phyloP scores from a whole-genome alignment of 306 rosid genomes.

The Pyrus pyrifolia region DNA sequence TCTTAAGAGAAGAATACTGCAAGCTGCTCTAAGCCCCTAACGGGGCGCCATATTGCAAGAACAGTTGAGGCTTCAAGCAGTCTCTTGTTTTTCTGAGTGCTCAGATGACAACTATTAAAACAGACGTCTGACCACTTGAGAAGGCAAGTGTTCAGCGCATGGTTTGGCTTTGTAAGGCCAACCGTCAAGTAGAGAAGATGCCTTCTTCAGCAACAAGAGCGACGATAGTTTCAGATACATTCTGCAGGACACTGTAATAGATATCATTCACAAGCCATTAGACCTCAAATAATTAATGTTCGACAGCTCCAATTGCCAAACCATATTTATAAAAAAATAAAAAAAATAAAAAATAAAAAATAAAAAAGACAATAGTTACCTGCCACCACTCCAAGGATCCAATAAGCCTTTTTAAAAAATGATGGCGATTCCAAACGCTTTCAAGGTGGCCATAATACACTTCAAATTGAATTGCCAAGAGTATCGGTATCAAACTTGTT shows the following conservation, averaged over 20 bases:
- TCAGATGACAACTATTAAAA: neutral
- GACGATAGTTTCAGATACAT: conserved; percentile 62
- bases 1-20: no score
- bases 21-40: no score
- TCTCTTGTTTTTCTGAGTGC: neutral
- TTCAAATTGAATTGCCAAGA: conserved; percentile 14
- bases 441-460: conserved; percentile 46
- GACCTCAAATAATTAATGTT: neutral
- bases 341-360: no score
- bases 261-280: conserved; percentile 16
- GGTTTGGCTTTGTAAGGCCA: neutral
- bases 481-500: conserved; percentile 10
- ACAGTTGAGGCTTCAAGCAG: neutral
- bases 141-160: no score
- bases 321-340: neutral
- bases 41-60: no score
- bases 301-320: conserved; percentile 6
- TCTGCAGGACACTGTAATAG: conserved; percentile 63
- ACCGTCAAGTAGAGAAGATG: conserved; percentile 22
- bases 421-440: conserved; percentile 67
- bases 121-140: neutral
- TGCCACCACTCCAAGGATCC: conserved; percentile 98
- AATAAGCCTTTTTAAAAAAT: conserved; percentile 76
- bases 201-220: conserved; percentile 73
- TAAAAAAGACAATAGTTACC: conserved; percentile 27